phyloP scores from a whole-genome alignment of 2,329 filamentous ascomycete genomes.

The Hypoxylon sp. region DNA sequence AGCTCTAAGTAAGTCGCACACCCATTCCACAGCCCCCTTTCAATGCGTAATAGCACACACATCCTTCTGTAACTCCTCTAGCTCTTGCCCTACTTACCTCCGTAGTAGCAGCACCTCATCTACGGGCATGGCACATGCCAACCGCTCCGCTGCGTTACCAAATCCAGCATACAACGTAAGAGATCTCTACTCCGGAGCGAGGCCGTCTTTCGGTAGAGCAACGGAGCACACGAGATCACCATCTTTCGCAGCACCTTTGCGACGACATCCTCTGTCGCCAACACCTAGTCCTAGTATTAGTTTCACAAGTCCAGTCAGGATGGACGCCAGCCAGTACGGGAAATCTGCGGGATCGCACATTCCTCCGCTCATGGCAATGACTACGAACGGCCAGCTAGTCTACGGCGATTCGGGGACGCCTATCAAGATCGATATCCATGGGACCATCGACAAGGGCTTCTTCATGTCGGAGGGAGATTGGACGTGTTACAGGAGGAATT shows the following conservation, averaged over 20 bases:
- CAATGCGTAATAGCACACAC: conserved; percentile 35
- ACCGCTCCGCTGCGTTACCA: conserved; percentile 67
- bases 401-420: conserved; percentile 68
- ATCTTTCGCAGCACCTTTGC: conserved; percentile 63
- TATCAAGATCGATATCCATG: conserved; percentile 81
- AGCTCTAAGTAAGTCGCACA: conserved; percentile 67
- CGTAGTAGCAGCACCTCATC: conserved; percentile 64
- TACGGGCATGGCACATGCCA: conserved; percentile 72
- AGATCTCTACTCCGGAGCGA: conserved; percentile 68
- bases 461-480: conserved; percentile 85
- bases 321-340: conserved; percentile 63
- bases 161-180: conserved; percentile 66
- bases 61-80: conserved; percentile 30
- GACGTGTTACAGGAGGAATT: conserved; percentile 94
- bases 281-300: conserved; percentile 65
- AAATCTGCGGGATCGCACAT: conserved; percentile 61
- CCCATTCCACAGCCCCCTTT: conserved; percentile 35
- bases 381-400: conserved; percentile 72
- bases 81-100: conserved; percentile 55
- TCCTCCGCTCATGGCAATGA: conserved; percentile 67
- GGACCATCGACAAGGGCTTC: conserved; percentile 90
- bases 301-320: conserved; percentile 63
- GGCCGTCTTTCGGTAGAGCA: conserved; percentile 65
- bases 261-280: conserved; percentile 69
- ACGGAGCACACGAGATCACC: conserved; percentile 68